A percentile compares a stretch with the other conserved stretches of the same genome.
phyloP scores from a whole-genome alignment of 768 basidiomycete genomes.

The Lentinula guzmanii region DNA sequence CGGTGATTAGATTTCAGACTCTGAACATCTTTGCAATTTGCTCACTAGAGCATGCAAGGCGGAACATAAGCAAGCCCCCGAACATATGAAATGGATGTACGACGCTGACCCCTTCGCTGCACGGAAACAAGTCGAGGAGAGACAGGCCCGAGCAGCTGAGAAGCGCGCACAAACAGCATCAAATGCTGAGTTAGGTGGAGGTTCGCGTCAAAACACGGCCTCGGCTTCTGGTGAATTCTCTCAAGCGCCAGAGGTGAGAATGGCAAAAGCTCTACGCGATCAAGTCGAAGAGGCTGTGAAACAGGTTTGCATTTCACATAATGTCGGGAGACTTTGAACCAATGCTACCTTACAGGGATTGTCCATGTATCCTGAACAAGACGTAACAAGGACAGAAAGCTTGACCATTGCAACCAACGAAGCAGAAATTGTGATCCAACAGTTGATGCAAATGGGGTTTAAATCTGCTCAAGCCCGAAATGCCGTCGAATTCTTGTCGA shows the following conservation, averaged over 20 bases:
- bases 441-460: slow-evolving; percentile 68
- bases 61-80: slow-evolving; percentile 62
- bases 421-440: slow-evolving; percentile 34
- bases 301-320: slow-evolving; percentile 37
- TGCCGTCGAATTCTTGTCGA: slow-evolving; percentile 50
- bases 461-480: slow-evolving; percentile 43
- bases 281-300: slow-evolving; percentile 78
- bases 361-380: slow-evolving; percentile 34
- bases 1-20: slow-evolving; percentile 12
- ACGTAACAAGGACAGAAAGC: slow-evolving; percentile 29
- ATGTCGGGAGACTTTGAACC: background rate
- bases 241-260: slow-evolving; percentile 69
- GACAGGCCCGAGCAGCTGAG: slow-evolving; percentile 53
- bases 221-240: slow-evolving; percentile 29
- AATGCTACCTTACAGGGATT: slow-evolving; percentile 35
- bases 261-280: slow-evolving; percentile 72
- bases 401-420: slow-evolving; percentile 37
- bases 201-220: slow-evolving; percentile 10
- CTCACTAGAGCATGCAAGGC: slow-evolving; percentile 11
- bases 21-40: background rate
- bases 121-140: slow-evolving; percentile 55
- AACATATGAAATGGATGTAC: slow-evolving; percentile 83
- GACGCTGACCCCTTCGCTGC: slow-evolving; percentile 83
- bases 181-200: slow-evolving; percentile 1
- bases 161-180: slow-evolving; percentile 26